phyloP scores from a whole-genome alignment of 2,329 filamentous ascomycete genomes.

The Pestalotiopsis sp. region DNA sequence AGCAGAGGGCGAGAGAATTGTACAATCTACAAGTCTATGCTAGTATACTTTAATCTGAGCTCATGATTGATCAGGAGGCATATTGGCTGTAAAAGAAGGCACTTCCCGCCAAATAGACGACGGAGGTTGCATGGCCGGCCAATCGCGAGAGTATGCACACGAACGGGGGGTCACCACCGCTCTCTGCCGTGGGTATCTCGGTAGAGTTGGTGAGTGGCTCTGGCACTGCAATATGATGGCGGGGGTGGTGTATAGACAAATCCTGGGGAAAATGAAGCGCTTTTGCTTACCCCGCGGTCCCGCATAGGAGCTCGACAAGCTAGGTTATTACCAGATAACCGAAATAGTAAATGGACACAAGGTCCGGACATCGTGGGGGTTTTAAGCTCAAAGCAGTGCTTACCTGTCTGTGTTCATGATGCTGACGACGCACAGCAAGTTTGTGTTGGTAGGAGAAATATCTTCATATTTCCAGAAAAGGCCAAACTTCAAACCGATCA shows the following conservation, averaged over 20 bases:
- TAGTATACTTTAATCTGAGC: no score
- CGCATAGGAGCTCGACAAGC: not conserved
- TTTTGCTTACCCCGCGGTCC: conserved; percentile 7
- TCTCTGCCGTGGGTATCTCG: conserved; percentile 10
- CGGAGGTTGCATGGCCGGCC: not conserved
- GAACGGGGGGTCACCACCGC: not conserved
- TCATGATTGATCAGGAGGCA: no score
- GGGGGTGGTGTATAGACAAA: not conserved
- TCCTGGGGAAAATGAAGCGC: not conserved
- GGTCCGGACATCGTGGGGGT: not conserved
- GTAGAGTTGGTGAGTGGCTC: not conserved
- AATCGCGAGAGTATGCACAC: not conserved
- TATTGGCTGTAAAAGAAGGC: no score
- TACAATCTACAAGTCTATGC: no score
- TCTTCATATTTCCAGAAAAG: not conserved
- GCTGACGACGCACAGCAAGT: not conserved
- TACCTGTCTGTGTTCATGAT: not conserved
- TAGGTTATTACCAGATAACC: not conserved
- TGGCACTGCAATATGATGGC: not conserved
- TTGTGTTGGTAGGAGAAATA: not conserved
- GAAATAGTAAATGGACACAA: not conserved
- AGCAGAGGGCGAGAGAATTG: no score
- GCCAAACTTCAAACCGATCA: not conserved
- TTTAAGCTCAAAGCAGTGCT: not conserved
- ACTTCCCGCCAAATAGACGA: no score